Conservation (phyloP, 139 green algal genomes). For the Yamagishiella unicocca region DNA sequence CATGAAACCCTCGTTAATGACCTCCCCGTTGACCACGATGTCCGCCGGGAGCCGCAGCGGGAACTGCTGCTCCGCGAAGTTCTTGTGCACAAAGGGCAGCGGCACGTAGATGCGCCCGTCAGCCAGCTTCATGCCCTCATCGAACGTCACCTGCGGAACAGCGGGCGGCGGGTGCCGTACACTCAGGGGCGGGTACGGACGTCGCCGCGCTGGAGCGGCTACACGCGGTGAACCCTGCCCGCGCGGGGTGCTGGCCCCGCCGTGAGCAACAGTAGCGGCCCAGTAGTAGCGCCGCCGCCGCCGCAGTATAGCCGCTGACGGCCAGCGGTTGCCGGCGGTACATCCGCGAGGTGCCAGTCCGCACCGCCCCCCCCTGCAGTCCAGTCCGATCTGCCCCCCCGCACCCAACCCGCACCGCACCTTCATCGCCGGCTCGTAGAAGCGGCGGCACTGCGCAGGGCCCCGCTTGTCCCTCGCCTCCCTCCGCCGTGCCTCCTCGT, state of each 20-base stretch:
- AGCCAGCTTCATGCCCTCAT: conserved; percentile 47
- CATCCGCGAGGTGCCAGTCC: no score
- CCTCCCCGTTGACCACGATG: conserved; percentile 48
- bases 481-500: conserved; percentile 9
- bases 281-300: neutral
- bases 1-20: conserved; percentile 28
- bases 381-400: no score
- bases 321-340: no score
- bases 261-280: no score
- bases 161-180: no score
- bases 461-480: neutral
- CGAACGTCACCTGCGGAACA: conserved; percentile 36
- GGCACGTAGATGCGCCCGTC: conserved; percentile 57
- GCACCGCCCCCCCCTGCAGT: no score
- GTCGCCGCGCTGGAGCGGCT: no score
- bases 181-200: no score
- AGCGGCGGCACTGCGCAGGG: conserved; percentile 18
- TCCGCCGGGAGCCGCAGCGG: conserved; percentile 36
- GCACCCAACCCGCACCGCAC: neutral
- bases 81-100: conserved; percentile 47
- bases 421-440: conserved; percentile 34
- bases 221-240: no score
- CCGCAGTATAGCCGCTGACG: no score
- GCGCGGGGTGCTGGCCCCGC: no score
- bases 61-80: conserved; percentile 38